A percentile compares a stretch with the other conserved stretches of the same genome.
phyloP scores from a whole-genome alignment of 331 rosid genomes.

The Malus hybrid region DNA sequence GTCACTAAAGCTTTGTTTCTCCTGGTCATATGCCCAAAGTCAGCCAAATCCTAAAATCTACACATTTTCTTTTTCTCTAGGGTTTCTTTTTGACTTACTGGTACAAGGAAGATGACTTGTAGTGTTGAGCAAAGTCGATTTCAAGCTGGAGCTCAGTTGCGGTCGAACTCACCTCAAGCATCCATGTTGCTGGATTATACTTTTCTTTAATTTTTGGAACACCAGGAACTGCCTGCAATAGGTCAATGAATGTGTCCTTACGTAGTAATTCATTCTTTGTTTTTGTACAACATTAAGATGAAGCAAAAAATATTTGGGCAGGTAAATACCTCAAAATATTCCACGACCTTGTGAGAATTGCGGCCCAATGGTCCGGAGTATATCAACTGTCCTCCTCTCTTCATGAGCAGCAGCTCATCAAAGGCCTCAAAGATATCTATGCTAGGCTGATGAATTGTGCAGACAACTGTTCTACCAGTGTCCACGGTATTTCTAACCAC shows the following conservation, averaged over 20 bases:
- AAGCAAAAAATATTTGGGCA: neutral
- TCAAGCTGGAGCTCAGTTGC: constrained; percentile 77
- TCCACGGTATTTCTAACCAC: constrained; percentile 23
- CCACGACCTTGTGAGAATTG: constrained; percentile 69
- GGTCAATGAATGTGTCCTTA: constrained; percentile 2
- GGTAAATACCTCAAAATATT: constrained; percentile 65
- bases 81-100: constrained; percentile 48
- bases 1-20: constrained; percentile 65
- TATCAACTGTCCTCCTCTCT: constrained; percentile 93
- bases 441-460: constrained; percentile 99
- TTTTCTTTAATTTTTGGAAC: constrained; percentile 74
- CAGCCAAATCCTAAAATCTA: neutral
- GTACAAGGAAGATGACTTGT: constrained; percentile 59
- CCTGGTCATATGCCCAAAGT: constrained; percentile 35
- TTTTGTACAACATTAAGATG: neutral
- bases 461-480: constrained; percentile 96
- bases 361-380: constrained; percentile 82
- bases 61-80: neutral
- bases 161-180: constrained; percentile 89
- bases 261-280: neutral
- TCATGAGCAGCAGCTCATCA: constrained; percentile 83
- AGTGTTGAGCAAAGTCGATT: constrained; percentile 85
- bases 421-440: constrained; percentile 97
- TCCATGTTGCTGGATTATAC: constrained; percentile 99
- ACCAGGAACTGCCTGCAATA: constrained; percentile 62